Conservation (phyloP, 1,139 yeast genomes). For the Scheffersomyces stambukii region DNA sequence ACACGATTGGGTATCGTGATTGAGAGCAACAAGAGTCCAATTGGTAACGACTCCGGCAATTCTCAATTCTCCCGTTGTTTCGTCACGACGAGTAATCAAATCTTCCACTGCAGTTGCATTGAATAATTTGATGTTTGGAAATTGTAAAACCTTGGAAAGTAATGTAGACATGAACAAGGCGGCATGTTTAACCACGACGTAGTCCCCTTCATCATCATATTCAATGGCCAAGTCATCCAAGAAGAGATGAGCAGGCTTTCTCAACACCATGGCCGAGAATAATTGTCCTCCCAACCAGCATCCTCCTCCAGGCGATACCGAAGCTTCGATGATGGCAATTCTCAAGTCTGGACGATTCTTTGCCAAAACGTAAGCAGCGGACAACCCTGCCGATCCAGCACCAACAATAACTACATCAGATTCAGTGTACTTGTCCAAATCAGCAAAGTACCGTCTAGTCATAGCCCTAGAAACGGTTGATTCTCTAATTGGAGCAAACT, state of each 20-base stretch:
- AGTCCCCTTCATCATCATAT: conserved; percentile 78
- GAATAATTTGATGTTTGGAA: conserved; percentile 74
- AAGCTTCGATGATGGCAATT: conserved; percentile 71
- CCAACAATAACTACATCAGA: conserved; percentile 74
- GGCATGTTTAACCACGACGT: conserved; percentile 78
- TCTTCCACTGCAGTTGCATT: conserved; percentile 83
- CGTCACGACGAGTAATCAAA: conserved; percentile 66
- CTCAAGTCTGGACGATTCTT: conserved; percentile 73
- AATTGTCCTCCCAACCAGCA: conserved; percentile 81
- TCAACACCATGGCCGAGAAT: conserved; percentile 73
- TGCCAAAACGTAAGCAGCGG: conserved; percentile 71
- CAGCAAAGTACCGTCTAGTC: conserved; percentile 73
- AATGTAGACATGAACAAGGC: conserved; percentile 74
- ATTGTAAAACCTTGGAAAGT: conserved; percentile 61
- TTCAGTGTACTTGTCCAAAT: conserved; percentile 70
- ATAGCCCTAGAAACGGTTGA: conserved; percentile 81
- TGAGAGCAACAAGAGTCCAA: conserved; percentile 76
- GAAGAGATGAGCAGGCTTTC: conserved; percentile 73
- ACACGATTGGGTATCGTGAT: conserved; percentile 74
- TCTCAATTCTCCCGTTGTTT: conserved; percentile 50
- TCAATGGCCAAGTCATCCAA: conserved; percentile 61
- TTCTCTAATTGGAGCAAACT: conserved; percentile 71
- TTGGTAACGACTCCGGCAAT: conserved; percentile 80
- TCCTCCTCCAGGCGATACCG: conserved; percentile 79
- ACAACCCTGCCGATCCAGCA: conserved; percentile 75